Percentiles rank a stretch among this genome's conserved stretches.
Conservation (phyloP, 768 basidiomycete species). For the Suillus luteus region DNA sequence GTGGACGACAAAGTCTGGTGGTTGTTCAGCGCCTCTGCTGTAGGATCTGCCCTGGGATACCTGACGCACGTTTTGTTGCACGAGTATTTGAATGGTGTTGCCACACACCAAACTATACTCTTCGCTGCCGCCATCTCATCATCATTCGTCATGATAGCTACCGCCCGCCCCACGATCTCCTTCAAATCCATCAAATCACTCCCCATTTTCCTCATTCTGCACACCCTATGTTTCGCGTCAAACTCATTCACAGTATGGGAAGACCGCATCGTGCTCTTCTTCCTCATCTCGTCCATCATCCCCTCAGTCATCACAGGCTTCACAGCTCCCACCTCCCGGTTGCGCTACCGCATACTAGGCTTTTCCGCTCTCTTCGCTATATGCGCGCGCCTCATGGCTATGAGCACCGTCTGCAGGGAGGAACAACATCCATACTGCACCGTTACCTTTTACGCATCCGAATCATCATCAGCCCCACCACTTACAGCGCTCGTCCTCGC, state of each 20-base stretch:
- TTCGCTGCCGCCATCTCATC: slow-evolving; percentile 53
- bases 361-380: slow-evolving; percentile 67
- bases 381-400: slow-evolving; percentile 73
- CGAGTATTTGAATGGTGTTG: slow-evolving; percentile 46
- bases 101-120: slow-evolving; percentile 49
- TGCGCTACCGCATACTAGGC: slow-evolving; percentile 75
- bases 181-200: slow-evolving; percentile 25
- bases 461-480: slow-evolving; percentile 68
- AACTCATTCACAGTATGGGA: slow-evolving; percentile 99
- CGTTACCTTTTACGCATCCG: slow-evolving; percentile 86
- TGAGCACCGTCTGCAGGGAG: slow-evolving; percentile 90
- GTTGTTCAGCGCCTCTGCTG: slow-evolving; percentile 37
- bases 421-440: slow-evolving; percentile 90
- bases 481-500: slow-evolving; percentile 56
- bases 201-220: slow-evolving; percentile 60
- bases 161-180: slow-evolving; percentile 38
- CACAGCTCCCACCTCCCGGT: slow-evolving; percentile 63
- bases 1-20: slow-evolving; percentile 33
- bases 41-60: slow-evolving; percentile 41
- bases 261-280: slow-evolving; percentile 77
- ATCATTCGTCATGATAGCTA: slow-evolving; percentile 45
- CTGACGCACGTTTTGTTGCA: slow-evolving; percentile 35
- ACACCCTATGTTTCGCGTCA: slow-evolving; percentile 78
- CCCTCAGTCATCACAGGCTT: slow-evolving; percentile 63
- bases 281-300: slow-evolving; percentile 65